Conservation (phyloP, 2,329 filamentous ascomycete species). For the Xylaria sp. region DNA sequence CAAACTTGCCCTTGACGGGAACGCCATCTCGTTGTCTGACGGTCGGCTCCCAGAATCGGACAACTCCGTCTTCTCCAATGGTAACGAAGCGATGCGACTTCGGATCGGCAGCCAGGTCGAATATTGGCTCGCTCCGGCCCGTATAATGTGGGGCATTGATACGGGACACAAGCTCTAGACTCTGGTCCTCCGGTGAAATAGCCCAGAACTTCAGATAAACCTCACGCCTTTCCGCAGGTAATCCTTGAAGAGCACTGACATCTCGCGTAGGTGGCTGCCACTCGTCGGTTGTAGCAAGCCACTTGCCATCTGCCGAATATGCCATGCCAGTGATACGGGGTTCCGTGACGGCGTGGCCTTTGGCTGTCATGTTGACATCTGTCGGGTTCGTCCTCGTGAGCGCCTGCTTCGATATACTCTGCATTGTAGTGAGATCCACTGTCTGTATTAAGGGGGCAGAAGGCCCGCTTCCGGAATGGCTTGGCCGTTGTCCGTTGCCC, state of each 20-base stretch:
- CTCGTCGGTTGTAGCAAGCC: slow-evolving; percentile 90
- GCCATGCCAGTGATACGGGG: slow-evolving; percentile 76
- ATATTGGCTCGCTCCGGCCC: slow-evolving; percentile 58
- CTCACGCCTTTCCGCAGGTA: slow-evolving; percentile 61
- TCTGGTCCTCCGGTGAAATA: slow-evolving; percentile 56
- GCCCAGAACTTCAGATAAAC: slow-evolving; percentile 91
- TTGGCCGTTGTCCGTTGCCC: slow-evolving; percentile 61
- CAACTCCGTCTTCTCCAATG: slow-evolving; percentile 75
- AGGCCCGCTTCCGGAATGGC: slow-evolving; percentile 51
- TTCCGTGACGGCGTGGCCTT: slow-evolving; percentile 72
- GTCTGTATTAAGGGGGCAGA: slow-evolving; percentile 73
- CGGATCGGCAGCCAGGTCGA: slow-evolving; percentile 75
- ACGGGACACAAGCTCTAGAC: slow-evolving; percentile 77
- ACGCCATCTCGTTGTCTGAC: slow-evolving; percentile 70
- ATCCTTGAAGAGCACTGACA: slow-evolving; percentile 57
- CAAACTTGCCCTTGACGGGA: slow-evolving; percentile 59
- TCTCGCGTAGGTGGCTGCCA: slow-evolving; percentile 79
- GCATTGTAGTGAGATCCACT: slow-evolving; percentile 79
- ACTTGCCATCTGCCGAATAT: slow-evolving; percentile 79
- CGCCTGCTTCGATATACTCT: slow-evolving; percentile 83
- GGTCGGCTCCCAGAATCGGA: slow-evolving; percentile 82
- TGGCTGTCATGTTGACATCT: slow-evolving; percentile 73
- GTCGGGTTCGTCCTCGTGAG: slow-evolving; percentile 87
- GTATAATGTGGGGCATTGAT: slow-evolving; percentile 80
- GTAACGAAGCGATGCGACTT: slow-evolving; percentile 75